Evolutionary conservation across 495 filamentous ascomycete species (phyloP).

Genomic region (Rostrohypoxylon terebratum): DNA sequence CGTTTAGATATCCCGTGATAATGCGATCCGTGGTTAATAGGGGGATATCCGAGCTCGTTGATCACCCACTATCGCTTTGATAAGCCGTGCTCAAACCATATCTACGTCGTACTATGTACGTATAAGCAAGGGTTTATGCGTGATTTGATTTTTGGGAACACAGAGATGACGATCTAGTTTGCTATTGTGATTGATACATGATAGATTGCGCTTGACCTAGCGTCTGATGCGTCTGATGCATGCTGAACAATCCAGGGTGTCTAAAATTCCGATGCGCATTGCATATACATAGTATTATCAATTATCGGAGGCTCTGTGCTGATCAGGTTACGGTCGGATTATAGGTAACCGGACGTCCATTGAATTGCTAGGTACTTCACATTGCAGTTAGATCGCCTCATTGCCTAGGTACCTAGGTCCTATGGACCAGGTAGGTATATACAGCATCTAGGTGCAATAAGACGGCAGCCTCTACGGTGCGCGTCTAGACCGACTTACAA

Average conservation of each 20-base stretch:
- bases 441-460: not conserved
- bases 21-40: conserved; percentile 28
- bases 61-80: conserved; percentile 23
- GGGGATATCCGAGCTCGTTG: conserved; percentile 21
- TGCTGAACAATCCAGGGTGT: not conserved
- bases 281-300: conserved; percentile 7
- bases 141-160: conserved; percentile 11
- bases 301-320: conserved; percentile 5
- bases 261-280: conserved; percentile 9
- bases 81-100: not conserved
- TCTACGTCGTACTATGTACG: too few relatives aligned
- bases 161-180: conserved; percentile 3
- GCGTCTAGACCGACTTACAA: not conserved
- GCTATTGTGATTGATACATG: conserved; percentile 11
- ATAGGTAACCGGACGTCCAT: conserved; percentile 7
- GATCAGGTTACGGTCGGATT: conserved; percentile 9
- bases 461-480: conserved; percentile 5
- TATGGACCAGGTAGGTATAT: not conserved
- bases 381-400: conserved; percentile 1
- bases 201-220: conserved; percentile 16
- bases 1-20: conserved; percentile 2
- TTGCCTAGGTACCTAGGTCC: not conserved
- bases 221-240: conserved; percentile 2
- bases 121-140: conserved; percentile 1
- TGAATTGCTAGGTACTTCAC: not conserved